These are phyloP conservation scores for Viola odorata DNA, from an alignment of 345 rosid species.

Conservation along the genomic window DNA sequence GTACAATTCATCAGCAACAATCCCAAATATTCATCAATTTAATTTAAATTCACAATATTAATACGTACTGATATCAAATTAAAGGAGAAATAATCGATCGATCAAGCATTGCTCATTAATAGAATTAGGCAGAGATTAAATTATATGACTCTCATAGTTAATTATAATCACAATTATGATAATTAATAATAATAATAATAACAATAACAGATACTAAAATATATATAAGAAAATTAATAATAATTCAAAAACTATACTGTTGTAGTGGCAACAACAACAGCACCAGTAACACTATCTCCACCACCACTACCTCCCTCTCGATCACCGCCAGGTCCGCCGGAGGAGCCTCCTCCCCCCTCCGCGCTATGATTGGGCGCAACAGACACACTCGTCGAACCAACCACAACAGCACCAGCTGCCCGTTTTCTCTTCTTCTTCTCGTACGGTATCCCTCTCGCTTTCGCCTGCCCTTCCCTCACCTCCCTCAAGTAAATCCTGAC, in stretches of 20 bases:
- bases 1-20: no score
- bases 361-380: not conserved
- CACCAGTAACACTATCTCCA: not conserved
- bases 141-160: not conserved
- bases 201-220: no score
- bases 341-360: not conserved
- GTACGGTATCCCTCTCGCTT: conserved; percentile 30
- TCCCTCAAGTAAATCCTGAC: conserved; percentile 33
- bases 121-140: not conserved
- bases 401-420: not conserved
- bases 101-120: not conserved
- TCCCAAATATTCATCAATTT: no score
- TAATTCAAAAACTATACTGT: conserved; percentile 21
- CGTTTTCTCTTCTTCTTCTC: conserved; percentile 34
- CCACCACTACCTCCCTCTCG: conserved; percentile 8
- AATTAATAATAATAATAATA: not conserved
- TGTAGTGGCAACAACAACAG: conserved; percentile 16
- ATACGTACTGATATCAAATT: not conserved
- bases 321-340: conserved; percentile 5
- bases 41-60: no score
- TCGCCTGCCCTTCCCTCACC: conserved; percentile 27
- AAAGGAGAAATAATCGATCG: not conserved
- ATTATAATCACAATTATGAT: conserved; percentile 20
- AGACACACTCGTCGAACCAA: not conserved
- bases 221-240: not conserved